These are phyloP conservation scores for Neonectria neomacrospora DNA, from an alignment of 2,329 filamentous ascomycete species.

Conservation along the genomic window DNA sequence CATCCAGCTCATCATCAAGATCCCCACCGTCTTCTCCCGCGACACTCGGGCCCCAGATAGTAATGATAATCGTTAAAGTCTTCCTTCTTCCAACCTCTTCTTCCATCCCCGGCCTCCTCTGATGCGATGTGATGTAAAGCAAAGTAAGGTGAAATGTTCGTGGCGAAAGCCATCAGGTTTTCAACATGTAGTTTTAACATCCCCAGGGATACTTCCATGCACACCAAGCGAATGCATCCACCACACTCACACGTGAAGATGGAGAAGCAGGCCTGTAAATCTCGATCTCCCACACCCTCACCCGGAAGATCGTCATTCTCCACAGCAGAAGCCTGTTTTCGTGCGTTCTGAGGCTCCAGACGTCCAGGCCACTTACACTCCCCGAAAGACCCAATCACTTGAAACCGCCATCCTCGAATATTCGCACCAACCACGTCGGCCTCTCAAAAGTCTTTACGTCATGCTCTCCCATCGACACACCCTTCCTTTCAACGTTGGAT, in stretches of 20 bases:
- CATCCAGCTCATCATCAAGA: constrained; percentile 67
- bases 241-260: constrained; percentile 7
- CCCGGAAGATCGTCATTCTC: constrained; percentile 2
- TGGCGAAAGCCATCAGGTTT: constrained; percentile 2
- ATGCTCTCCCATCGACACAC: constrained; percentile 41
- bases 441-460: constrained; percentile 36
- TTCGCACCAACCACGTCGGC: neutral
- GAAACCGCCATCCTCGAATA: neutral
- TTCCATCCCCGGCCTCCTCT: neutral
- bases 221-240: neutral
- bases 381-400: constrained; percentile 8
- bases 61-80: constrained; percentile 1
- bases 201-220: neutral
- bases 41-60: constrained; percentile 47
- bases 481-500: constrained; percentile 28
- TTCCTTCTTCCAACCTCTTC: neutral
- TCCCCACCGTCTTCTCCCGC: constrained; percentile 64
- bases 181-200: neutral
- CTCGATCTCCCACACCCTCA: constrained; percentile 22
- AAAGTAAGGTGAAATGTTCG: neutral
- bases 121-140: neutral
- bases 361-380: constrained; percentile 5
- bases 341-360: constrained; percentile 4
- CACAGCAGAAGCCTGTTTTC: constrained; percentile 26
- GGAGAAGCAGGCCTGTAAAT: constrained; percentile 6